Conservation (phyloP, 306 rosid species). For the Parietaria judaica region DNA sequence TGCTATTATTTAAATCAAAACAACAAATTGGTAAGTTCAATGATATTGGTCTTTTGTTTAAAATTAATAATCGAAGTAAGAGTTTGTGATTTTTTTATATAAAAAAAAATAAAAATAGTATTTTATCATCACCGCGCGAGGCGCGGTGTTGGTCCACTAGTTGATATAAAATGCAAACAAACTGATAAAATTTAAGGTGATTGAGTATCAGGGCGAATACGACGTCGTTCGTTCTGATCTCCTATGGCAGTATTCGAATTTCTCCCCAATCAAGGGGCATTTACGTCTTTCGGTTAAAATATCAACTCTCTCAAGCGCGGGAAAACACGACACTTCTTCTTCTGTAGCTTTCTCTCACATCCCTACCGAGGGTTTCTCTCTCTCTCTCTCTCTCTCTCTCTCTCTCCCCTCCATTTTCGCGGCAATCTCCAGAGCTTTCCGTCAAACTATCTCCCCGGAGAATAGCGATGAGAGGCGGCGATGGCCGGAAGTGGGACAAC, state of each 20-base stretch:
- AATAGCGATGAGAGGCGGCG: slow-evolving; percentile 43
- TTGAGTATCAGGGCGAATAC: not conserved
- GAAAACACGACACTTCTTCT: slow-evolving; percentile 1
- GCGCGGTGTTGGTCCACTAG: too few relatives aligned
- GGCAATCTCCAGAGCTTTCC: not conserved
- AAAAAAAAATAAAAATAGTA: too few relatives aligned
- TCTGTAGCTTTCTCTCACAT: not conserved
- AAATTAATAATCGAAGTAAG: too few relatives aligned
- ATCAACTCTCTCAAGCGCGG: slow-evolving; percentile 9
- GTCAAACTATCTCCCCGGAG: not conserved
- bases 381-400: not conserved
- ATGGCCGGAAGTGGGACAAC: slow-evolving; percentile 43
- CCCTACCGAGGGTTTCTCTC: not conserved
- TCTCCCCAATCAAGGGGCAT: not conserved
- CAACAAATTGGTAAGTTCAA: too few relatives aligned
- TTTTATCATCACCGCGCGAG: too few relatives aligned
- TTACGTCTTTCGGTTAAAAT: not conserved
- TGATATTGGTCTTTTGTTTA: too few relatives aligned
- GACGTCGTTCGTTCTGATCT: not conserved
- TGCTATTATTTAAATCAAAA: too few relatives aligned
- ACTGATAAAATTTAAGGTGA: too few relatives aligned
- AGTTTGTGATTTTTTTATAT: too few relatives aligned
- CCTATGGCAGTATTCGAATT: not conserved
- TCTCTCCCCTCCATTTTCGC: not conserved
- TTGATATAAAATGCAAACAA: too few relatives aligned